These are phyloP conservation scores for Serpula lacrymans DNA, from an alignment of 768 basidiomycete species.

Conservation along the genomic window DNA sequence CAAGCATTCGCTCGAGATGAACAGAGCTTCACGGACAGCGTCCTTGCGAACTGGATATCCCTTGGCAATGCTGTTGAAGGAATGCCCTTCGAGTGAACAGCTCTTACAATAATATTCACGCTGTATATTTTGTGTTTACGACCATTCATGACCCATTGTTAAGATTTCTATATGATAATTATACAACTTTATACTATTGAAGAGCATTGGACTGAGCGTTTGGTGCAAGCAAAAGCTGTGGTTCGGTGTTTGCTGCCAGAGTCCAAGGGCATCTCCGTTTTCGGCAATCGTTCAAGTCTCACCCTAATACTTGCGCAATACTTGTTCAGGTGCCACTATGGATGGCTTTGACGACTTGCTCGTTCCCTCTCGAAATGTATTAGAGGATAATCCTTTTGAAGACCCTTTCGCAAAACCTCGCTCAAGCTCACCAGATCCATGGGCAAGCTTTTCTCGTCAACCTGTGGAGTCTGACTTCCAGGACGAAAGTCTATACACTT, in stretches of 20 bases:
- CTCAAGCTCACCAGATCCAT: conserved; percentile 72
- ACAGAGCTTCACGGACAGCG: conserved; percentile 58
- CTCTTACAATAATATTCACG: too few species aligned
- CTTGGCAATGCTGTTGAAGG: conserved; percentile 64
- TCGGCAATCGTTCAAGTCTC: too few species aligned
- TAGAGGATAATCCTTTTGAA: conserved; percentile 77
- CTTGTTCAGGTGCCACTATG: too few species aligned
- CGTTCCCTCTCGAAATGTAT: conserved; percentile 50
- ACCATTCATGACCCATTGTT: too few species aligned
- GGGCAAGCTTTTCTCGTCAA: conserved; percentile 56
- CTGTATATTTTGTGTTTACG: too few species aligned
- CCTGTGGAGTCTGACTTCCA: conserved; percentile 21
- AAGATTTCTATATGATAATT: too few species aligned
- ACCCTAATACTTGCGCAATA: too few species aligned
- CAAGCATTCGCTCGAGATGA: conserved; percentile 76
- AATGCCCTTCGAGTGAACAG: conserved; percentile 88
- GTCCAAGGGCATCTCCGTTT: too few species aligned
- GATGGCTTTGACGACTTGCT: conserved; percentile 79
- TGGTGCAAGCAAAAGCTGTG: too few species aligned
- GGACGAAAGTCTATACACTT: conserved; percentile 17
- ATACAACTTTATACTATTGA: too few species aligned
- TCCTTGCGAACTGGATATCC: conserved; percentile 71
- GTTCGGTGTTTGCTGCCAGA: too few species aligned
- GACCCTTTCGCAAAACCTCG: conserved; percentile 64
- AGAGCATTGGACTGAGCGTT: too few species aligned